Percentiles rank a stretch among this genome's conserved stretches.
Evolutionary conservation across 345 rosid species (phyloP).

Genomic region (Zanthoxylum bungeanum): DNA sequence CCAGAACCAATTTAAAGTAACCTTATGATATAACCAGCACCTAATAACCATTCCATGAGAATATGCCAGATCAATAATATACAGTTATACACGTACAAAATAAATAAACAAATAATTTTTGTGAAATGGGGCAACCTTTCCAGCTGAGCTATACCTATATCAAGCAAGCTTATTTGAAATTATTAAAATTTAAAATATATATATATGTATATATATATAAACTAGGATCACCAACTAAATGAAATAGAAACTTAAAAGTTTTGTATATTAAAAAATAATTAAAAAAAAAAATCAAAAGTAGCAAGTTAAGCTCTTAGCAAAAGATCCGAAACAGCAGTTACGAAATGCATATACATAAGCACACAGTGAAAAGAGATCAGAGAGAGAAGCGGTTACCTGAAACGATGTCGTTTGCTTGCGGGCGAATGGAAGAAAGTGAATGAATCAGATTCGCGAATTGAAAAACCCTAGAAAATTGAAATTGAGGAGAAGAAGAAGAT

Average conservation of each 20-base stretch:
- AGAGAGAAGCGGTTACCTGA: conserved; percentile 14
- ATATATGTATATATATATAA: too few species aligned
- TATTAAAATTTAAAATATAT: background rate
- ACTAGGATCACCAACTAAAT: background rate
- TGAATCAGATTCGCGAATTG: conserved; percentile 19
- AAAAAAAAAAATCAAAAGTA: background rate
- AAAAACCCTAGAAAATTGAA: conserved; percentile 30
- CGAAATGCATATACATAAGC: background rate
- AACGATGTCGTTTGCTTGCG: background rate
- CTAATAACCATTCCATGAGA: too few species aligned
- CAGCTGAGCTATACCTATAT: background rate
- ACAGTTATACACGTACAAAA: too few species aligned
- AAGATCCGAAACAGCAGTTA: conserved; percentile 7
- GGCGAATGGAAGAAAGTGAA: conserved; percentile 6
- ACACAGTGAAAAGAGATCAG: conserved; percentile 1
- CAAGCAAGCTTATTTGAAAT: background rate
- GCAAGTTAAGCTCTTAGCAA: background rate
- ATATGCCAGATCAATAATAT: too few species aligned
- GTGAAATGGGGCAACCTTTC: background rate
- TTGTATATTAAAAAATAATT: too few species aligned
- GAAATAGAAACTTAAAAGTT: too few species aligned
- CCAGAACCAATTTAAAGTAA: background rate
- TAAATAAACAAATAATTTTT: too few species aligned
- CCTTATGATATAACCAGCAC: background rate
- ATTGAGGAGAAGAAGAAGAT: conserved; percentile 2